phyloP scores from a whole-genome alignment of 2,329 filamentous ascomycete genomes.

The Thermothelomyces thermophilus region DNA sequence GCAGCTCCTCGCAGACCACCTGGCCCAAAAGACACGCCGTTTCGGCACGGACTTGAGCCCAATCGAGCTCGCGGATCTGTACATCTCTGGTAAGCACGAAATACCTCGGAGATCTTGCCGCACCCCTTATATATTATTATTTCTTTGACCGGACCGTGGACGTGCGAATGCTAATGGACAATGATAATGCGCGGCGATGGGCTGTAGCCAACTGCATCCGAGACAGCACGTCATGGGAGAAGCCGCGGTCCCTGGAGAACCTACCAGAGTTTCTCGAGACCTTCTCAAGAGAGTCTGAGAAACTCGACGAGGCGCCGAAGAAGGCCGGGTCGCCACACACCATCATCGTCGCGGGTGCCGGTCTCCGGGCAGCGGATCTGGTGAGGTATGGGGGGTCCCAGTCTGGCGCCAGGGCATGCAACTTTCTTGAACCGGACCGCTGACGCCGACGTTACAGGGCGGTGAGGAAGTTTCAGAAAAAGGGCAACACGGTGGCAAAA shows the following conservation, averaged over 20 bases:
- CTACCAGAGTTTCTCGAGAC: slow-evolving; percentile 72
- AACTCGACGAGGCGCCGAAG: slow-evolving; percentile 58
- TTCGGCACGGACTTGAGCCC: slow-evolving; percentile 76
- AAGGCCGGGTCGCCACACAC: slow-evolving; percentile 74
- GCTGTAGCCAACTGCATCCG: slow-evolving; percentile 61
- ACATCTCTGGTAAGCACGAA: slow-evolving; percentile 61
- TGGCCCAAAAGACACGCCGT: slow-evolving; percentile 69
- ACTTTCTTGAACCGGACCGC: neutral
- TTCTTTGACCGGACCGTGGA: too few species aligned
- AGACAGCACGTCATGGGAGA: slow-evolving; percentile 71
- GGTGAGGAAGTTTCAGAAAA: slow-evolving; percentile 70
- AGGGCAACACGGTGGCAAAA: slow-evolving; percentile 75
- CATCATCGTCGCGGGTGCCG: slow-evolving; percentile 77
- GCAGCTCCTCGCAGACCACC: slow-evolving; percentile 74
- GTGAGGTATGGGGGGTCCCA: slow-evolving; percentile 52
- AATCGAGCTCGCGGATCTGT: slow-evolving; percentile 77
- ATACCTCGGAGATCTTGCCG: too few species aligned
- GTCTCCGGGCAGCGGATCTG: slow-evolving; percentile 78
- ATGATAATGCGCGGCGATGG: neutral
- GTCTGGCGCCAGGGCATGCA: neutral
- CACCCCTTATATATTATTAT: too few species aligned
- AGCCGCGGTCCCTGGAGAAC: slow-evolving; percentile 61
- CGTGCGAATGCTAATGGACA: neutral
- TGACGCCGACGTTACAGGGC: slow-evolving; percentile 39
- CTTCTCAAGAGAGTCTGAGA: slow-evolving; percentile 49